Conservation (phyloP, 306 rosid genomes). For the Rosa rugosa region DNA sequence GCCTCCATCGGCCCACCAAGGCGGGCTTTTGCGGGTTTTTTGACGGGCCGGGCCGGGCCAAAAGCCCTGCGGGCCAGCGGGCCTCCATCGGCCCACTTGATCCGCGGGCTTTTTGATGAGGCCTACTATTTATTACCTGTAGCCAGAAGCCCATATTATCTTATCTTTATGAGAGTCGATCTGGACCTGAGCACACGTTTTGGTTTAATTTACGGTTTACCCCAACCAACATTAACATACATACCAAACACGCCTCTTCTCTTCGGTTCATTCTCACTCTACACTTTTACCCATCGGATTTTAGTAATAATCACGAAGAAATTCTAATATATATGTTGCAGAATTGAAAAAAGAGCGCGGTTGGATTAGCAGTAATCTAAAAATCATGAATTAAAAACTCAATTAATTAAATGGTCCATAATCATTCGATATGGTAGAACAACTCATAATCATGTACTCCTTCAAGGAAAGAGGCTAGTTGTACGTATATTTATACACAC, state of each 20-base stretch:
- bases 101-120: too few species aligned
- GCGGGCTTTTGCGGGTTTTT: too few species aligned
- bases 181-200: not conserved
- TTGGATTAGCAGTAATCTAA: not conserved
- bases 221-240: slow-evolving; percentile 3
- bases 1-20: too few species aligned
- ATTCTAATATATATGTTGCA: not conserved
- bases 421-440: not conserved
- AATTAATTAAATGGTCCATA: not conserved
- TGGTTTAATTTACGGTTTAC: not conserved
- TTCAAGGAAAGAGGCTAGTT: too few species aligned
- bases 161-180: not conserved
- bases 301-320: too few species aligned
- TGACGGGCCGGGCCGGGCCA: too few species aligned
- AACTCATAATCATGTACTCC: not conserved
- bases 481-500: too few species aligned
- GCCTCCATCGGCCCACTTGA: too few species aligned
- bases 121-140: not conserved
- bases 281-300: too few species aligned
- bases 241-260: not conserved
- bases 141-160: not conserved
- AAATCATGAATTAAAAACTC: not conserved
- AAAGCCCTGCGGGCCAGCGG: too few species aligned
- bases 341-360: not conserved
- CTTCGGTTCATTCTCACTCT: too few species aligned